Conservation (phyloP, 202 grass and related monocot species). For the Schoenoplectus tabernaemontani region DNA sequence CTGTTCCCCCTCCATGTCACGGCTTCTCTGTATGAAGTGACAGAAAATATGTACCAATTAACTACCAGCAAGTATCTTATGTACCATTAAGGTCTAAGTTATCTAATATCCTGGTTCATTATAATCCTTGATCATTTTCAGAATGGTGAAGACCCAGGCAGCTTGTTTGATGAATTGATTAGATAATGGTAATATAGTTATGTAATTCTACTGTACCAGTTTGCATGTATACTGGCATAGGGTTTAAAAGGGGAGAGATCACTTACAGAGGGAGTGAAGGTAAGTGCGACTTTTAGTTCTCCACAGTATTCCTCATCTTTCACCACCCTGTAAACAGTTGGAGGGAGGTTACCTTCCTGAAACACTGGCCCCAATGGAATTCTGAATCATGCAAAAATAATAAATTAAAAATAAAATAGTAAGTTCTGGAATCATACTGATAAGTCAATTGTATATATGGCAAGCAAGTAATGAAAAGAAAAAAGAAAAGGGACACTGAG, state of each 20-base stretch:
- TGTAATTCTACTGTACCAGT: constrained; percentile 1
- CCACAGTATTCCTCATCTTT: constrained; percentile 58
- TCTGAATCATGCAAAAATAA: constrained; percentile 31
- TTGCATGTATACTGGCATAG: neutral
- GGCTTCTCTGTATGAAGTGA: neutral
- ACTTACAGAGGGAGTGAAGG: constrained; percentile 53
- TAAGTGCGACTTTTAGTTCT: constrained; percentile 65
- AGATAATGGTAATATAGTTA: no score
- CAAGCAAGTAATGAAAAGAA: neutral
- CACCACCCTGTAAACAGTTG: constrained; percentile 48
- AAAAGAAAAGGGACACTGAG: neutral
- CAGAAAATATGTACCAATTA: neutral
- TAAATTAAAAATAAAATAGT: neutral
- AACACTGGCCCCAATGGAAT: constrained; percentile 49
- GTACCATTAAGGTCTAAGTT: neutral
- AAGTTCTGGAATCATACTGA: neutral
- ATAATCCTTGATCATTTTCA: neutral
- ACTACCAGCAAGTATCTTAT: neutral
- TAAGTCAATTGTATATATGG: neutral
- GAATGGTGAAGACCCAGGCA: neutral
- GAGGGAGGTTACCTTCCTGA: constrained; percentile 44
- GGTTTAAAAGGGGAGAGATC: neutral
- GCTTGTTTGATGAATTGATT: neutral
- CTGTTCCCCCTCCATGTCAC: neutral
- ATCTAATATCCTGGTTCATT: neutral